Evolutionary conservation across 148 eudicot species (phyloP).

Genomic region (Nyssa sinensis): DNA sequence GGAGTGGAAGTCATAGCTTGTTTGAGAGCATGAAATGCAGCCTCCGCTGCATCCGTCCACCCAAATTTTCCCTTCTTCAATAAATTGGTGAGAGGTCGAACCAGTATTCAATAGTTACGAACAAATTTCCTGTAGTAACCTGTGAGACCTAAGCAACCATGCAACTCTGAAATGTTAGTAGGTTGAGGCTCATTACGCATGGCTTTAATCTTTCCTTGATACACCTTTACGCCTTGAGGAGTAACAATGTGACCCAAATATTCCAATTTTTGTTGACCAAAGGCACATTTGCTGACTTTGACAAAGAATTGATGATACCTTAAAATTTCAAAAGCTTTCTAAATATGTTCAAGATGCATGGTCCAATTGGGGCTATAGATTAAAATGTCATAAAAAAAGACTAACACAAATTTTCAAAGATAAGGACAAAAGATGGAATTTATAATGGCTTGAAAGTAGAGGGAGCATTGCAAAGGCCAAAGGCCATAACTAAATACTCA

Average conservation of each 20-base stretch:
- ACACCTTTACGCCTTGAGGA: background rate
- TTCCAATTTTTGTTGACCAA: too few relatives aligned
- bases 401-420: background rate
- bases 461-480: too few relatives aligned
- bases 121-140: too few relatives aligned
- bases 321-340: background rate
- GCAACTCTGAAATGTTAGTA: background rate
- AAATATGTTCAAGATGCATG: background rate
- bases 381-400: too few relatives aligned
- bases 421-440: background rate
- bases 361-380: too few relatives aligned
- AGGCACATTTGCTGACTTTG: too few relatives aligned
- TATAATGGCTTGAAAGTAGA: conserved; percentile 2
- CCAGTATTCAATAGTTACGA: too few relatives aligned
- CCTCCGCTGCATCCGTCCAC: background rate
- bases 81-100: background rate
- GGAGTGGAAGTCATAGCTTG: too few relatives aligned
- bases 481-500: too few relatives aligned
- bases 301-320: background rate
- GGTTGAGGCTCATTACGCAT: background rate
- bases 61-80: conserved; percentile 1
- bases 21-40: background rate
- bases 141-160: too few relatives aligned
- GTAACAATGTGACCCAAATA: too few relatives aligned
- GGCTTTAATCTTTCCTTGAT: background rate